phyloP scores from a whole-genome alignment of 495 filamentous ascomycete genomes.

The Penicillium flavigenum region DNA sequence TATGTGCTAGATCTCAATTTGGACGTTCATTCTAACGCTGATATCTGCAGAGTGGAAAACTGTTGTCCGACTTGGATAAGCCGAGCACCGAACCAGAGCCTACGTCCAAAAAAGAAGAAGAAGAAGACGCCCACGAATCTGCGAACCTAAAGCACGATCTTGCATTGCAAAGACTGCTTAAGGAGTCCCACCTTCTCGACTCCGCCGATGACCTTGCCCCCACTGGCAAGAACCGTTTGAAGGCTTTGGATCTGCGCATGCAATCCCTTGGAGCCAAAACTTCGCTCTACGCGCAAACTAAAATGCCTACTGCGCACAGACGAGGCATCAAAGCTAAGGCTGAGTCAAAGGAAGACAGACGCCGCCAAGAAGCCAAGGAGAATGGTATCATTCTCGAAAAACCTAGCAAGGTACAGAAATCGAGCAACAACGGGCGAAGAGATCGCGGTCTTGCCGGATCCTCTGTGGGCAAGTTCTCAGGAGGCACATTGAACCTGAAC shows the following conservation, averaged over 20 bases:
- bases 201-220: slow-evolving; percentile 58
- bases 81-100: slow-evolving; percentile 30
- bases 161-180: slow-evolving; percentile 80
- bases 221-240: slow-evolving; percentile 64
- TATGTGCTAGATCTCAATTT: slow-evolving; percentile 33
- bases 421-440: slow-evolving; percentile 42
- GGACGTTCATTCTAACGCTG: slow-evolving; percentile 15
- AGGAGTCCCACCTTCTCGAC: slow-evolving; percentile 90
- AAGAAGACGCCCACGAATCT: slow-evolving; percentile 53
- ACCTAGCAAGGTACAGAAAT: slow-evolving; percentile 46
- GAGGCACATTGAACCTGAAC: slow-evolving; percentile 76
- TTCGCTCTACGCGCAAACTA: slow-evolving; percentile 69
- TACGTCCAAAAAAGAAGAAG: slow-evolving; percentile 44
- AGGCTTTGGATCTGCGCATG: slow-evolving; percentile 79
- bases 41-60: slow-evolving; percentile 41
- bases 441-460: slow-evolving; percentile 72
- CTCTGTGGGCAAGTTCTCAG: slow-evolving; percentile 73
- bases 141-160: slow-evolving; percentile 86
- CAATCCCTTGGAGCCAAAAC: slow-evolving; percentile 74
- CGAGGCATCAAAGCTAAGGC: slow-evolving; percentile 74
- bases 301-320: slow-evolving; percentile 79
- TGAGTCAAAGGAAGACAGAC: slow-evolving; percentile 60
- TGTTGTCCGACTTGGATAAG: slow-evolving; percentile 47
- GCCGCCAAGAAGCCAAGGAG: slow-evolving; percentile 77
- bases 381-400: slow-evolving; percentile 89